Evolutionary conservation across 306 rosid genomes (phyloP).

Genomic region (Herpetospermum pedunculosum): DNA sequence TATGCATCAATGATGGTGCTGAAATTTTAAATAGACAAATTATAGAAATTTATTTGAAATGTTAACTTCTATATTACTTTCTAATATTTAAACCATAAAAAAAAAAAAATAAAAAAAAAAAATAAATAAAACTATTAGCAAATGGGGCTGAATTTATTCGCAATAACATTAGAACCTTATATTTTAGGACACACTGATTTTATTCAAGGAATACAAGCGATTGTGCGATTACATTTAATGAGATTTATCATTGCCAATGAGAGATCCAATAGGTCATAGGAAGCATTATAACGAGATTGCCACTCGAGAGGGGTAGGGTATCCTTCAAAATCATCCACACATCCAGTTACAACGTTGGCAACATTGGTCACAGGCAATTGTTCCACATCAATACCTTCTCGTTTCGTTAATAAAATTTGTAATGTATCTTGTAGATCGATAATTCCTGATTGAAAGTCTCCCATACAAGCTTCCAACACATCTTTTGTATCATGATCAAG

Average conservation of each 20-base stretch:
- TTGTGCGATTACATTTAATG: neutral
- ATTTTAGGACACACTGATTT: no score
- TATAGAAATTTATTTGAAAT: no score
- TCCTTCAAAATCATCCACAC: neutral
- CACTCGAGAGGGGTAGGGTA: neutral
- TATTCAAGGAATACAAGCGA: neutral
- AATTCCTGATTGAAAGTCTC: neutral
- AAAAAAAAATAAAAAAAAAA: no score
- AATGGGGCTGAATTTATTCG: no score
- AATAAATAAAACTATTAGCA: neutral
- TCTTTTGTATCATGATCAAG: neutral
- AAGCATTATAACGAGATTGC: neutral
- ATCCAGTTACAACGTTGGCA: neutral
- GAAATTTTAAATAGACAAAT: no score
- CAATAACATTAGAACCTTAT: no score
- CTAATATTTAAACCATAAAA: no score
- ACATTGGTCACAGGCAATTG: neutral
- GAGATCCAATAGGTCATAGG: neutral
- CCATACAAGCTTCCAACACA: neutral
- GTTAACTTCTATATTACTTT: no score
- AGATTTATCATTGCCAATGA: neutral
- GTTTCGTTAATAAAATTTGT: neutral
- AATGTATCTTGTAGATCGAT: neutral
- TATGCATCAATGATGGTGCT: no score
- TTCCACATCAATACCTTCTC: neutral